These are phyloP conservation scores for Skeletonema marinoi DNA, from an alignment of 108 stramenopile genomes.

Conservation along the genomic window DNA sequence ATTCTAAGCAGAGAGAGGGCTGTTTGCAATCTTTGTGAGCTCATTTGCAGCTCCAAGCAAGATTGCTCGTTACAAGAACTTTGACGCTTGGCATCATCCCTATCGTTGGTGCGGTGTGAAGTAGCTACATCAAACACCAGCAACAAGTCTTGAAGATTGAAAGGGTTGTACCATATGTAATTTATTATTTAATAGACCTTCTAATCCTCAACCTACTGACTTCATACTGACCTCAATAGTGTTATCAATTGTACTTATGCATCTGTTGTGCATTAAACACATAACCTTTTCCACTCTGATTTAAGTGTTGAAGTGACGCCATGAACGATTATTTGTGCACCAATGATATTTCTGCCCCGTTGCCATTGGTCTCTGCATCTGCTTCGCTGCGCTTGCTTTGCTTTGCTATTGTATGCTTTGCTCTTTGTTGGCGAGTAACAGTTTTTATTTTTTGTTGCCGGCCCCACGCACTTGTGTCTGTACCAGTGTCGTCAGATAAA, in stretches of 20 bases:
- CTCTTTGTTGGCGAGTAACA: too few species aligned
- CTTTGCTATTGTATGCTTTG: background rate
- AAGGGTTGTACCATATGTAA: background rate
- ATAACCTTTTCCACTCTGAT: too few species aligned
- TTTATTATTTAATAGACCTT: constrained; percentile 1
- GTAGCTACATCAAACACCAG: background rate
- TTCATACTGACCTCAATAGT: too few species aligned
- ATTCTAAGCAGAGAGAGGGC: background rate
- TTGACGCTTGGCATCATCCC: background rate
- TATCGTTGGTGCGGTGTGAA: background rate
- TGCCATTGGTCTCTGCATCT: too few species aligned
- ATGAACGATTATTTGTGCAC: too few species aligned
- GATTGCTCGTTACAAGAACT: background rate
- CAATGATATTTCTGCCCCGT: too few species aligned
- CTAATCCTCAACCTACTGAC: background rate
- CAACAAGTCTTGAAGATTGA: background rate
- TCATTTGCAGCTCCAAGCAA: constrained; percentile 2
- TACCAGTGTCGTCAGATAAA: background rate
- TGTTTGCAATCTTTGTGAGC: background rate
- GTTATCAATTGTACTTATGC: too few species aligned
- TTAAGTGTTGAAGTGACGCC: too few species aligned
- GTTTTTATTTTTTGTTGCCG: too few species aligned
- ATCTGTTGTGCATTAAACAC: too few species aligned
- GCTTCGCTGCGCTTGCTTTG: too few species aligned
- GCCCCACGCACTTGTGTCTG: background rate